phyloP scores from a whole-genome alignment of 352 stramenopile species.

The Globisporangium iwayamae region DNA sequence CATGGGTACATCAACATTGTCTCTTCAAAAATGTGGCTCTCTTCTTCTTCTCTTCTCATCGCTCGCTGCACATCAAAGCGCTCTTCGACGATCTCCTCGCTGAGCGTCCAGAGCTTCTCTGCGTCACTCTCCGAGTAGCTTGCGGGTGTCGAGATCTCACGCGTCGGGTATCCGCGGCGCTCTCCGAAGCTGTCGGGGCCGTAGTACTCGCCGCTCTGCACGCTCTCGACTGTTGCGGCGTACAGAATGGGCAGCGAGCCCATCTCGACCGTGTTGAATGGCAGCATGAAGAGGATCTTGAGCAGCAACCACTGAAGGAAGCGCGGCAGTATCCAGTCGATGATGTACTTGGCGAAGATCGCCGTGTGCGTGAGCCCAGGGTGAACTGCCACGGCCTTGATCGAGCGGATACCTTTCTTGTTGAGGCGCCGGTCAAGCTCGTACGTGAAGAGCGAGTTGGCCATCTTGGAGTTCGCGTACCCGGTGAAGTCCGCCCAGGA shows the following conservation, averaged over 20 bases:
- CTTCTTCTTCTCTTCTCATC: background rate
- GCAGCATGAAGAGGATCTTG: slow-evolving; percentile 36
- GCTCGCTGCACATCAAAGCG: slow-evolving; percentile 14
- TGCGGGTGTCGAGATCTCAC: slow-evolving; percentile 31
- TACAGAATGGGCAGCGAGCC: slow-evolving; percentile 53
- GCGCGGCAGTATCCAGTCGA: slow-evolving; percentile 28
- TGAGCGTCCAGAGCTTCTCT: slow-evolving; percentile 19
- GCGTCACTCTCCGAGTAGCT: slow-evolving; percentile 15
- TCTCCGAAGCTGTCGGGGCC: slow-evolving; percentile 42
- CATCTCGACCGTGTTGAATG: slow-evolving; percentile 42
- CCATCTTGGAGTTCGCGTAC: slow-evolving; percentile 58
- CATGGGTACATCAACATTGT: background rate
- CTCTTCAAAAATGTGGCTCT: too few species aligned
- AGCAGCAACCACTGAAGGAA: slow-evolving; percentile 33
- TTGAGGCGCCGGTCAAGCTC: slow-evolving; percentile 47
- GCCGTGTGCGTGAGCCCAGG: slow-evolving; percentile 47
- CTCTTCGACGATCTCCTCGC: slow-evolving; percentile 17
- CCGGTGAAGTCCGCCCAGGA: slow-evolving; percentile 25
- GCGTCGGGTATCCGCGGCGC: slow-evolving; percentile 38
- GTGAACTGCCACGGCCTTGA: slow-evolving; percentile 49
- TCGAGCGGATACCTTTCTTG: slow-evolving; percentile 27
- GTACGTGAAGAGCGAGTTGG: slow-evolving; percentile 61
- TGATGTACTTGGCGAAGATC: slow-evolving; percentile 44
- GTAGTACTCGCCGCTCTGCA: slow-evolving; percentile 48
- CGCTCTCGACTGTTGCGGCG: slow-evolving; percentile 34